Evolutionary conservation across 768 basidiomycete genomes (phyloP), one percentile per base, ranked within the genome.

Genomic region (Psilocybe cubensis): DNA sequence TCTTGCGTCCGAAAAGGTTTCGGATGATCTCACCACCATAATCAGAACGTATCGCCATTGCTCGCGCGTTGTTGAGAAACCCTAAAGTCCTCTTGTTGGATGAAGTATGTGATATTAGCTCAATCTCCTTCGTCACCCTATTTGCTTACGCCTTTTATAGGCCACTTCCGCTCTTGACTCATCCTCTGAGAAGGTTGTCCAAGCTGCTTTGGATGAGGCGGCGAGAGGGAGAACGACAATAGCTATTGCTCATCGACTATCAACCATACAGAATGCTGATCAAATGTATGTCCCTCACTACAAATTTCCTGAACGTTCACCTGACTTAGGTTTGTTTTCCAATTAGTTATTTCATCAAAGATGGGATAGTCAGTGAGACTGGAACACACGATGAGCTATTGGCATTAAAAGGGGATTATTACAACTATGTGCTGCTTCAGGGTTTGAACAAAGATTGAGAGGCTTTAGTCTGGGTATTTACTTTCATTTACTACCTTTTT

Each of bases 111-210:
- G 31, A 33, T 33, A 33, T 33, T 58, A 24, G 40, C 23, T 50
- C 29, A 24, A 20, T 53, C 27, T 1, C 6, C 3, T 33, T 24
- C 69, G 68, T 31, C 27, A 3, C 47, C 25, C 29, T 44, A 28
- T 60, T 25, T 23, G 42, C n/a, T n/a, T n/a, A 21, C 52, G 20
- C 59, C 52, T 23, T 53, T 44, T 8, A 51, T 45, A 76, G 72
- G 92, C 92, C 7, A 94, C 92, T 0, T 93, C 91, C 33, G 92
- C 94, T 2, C 81, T 96, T 23, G 94, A 95, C 68, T 91, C 91
- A 3, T 87, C 85, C 63, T 92, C 90, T 12, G 95, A 96, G 72
- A 92, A 91, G 70, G 88, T 97, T 44, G 96, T 98, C 4, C 96
- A 98, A 66, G 88, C 83, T 3, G 96, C 96, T 2, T 80, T 98